Base-by-base conservation (phyloP, 768 basidiomycete species). In the Mycena maculata region DNA sequence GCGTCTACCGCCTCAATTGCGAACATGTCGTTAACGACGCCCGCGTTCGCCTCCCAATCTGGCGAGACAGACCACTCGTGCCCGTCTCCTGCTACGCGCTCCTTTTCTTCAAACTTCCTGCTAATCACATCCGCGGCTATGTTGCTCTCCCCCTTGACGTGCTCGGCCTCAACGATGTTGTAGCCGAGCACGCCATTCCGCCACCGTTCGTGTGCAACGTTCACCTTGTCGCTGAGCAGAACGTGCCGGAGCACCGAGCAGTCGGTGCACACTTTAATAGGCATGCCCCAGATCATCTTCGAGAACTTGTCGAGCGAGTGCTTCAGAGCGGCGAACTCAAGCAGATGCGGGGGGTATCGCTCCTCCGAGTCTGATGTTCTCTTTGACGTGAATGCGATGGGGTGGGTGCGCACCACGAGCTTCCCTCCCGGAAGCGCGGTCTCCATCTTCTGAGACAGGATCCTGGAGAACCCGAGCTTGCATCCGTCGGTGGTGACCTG, bases 361-460 rank as follows among this genome's bases (percentile, higher is more conserved):
- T 74, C 75, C 54, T 79, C 78, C 0, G 71, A 53, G 0, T 25
- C 25, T 0, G 78, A 80, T 15, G 78, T 79, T 12, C 76, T 55
- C 50, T 80, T 80, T 16, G 78, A 80, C 13, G 74, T 69, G 57
- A 77, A 81, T 0, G 61, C 77, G 2, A 81, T 68, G 0, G 78
- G 80, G 50, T 78, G 76, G 4, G 69, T 27, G 1, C 54, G 12
- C 11, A 52, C 5, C 1, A 70, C 66, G 4, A n/a, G 42, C 18
- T 25, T 49, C 1, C 76, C 70, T 15, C 58, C 63, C 1, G 68
- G 67, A 0, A 65, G 38, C 5, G 38, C 50, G 6, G 54, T 36
- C 33, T 36, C 33, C 33, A 36, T 36, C 33, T 36, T 36, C 33
- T 36, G 33, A 7, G 33, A 36, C 0, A 79, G 60, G 0, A 74